A percentile compares a stretch with the other conserved stretches of the same genome.
phyloP scores from a whole-genome alignment of 2,329 filamentous ascomycete genomes.

The Talaromyces sp. region DNA sequence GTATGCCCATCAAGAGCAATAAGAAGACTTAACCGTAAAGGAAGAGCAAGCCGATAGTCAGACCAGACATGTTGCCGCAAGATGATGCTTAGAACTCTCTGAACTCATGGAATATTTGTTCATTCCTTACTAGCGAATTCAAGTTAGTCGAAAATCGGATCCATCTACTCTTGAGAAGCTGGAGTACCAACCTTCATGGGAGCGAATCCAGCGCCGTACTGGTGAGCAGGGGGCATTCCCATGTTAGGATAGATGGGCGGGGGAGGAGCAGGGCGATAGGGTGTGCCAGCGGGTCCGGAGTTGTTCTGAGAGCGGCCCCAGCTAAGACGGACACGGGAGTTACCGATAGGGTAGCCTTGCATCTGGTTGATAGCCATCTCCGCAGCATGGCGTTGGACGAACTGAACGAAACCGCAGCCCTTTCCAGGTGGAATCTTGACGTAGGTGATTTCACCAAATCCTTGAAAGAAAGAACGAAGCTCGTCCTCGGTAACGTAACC shows the following conservation, averaged over 20 bases:
- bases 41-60: conserved; percentile 37
- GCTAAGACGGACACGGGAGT: conserved; percentile 93
- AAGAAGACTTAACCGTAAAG: conserved; percentile 32
- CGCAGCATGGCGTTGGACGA: conserved; percentile 95
- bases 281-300: conserved; percentile 90
- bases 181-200: conserved; percentile 58
- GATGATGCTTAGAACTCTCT: conserved; percentile 31
- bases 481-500: conserved; percentile 99
- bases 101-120: conserved; percentile 19
- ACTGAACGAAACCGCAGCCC: conserved; percentile 98
- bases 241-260: conserved; percentile 67
- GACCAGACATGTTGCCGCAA: conserved; percentile 39
- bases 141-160: conserved; percentile 8
- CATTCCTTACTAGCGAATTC: conserved; percentile 24
- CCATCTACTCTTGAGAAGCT: conserved; percentile 18
- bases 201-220: conserved; percentile 56
- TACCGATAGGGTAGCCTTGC: conserved; percentile 98
- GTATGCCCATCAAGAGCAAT: conserved; percentile 40
- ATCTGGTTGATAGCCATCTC: conserved; percentile 99
- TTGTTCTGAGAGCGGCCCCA: conserved; percentile 99
- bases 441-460: conserved; percentile 98
- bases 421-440: conserved; percentile 99
- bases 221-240: conserved; percentile 61
- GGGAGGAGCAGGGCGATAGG: conserved; percentile 88
- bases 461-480: conserved; percentile 99